phyloP scores from a whole-genome alignment of 192 early-diverging fungal genomes.

The Dissophora globulifera region DNA sequence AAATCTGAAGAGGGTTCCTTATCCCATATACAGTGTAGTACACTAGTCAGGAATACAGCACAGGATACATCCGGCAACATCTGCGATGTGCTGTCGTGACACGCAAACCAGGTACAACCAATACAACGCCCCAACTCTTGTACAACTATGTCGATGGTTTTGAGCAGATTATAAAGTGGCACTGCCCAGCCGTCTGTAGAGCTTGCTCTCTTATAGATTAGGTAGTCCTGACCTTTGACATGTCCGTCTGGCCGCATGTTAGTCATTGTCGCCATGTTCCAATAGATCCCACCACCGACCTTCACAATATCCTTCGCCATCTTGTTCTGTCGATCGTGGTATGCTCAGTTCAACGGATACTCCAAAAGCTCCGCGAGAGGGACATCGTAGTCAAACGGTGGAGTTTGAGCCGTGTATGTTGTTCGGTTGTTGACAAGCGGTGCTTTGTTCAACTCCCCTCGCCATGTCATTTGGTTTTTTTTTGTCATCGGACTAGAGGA shows the following conservation, averaged over 20 bases:
- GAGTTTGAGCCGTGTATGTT: constrained; percentile 16
- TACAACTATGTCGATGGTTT: constrained; percentile 32
- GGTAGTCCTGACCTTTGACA: constrained; percentile 65
- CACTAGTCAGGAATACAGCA: too few relatives aligned
- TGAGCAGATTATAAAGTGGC: constrained; percentile 49
- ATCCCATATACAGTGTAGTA: too few relatives aligned
- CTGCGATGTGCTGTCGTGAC: too few relatives aligned
- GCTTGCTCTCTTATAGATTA: constrained; percentile 65
- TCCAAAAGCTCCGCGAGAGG: constrained; percentile 47
- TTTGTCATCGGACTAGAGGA: too few relatives aligned
- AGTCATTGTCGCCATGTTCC: constrained; percentile 60
- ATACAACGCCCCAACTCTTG: constrained; percentile 8
- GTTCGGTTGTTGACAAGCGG: neutral
- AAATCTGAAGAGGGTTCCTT: too few relatives aligned
- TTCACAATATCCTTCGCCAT: constrained; percentile 63
- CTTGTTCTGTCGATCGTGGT: constrained; percentile 58
- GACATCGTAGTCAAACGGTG: constrained; percentile 45
- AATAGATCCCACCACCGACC: constrained; percentile 61
- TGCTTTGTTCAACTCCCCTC: too few relatives aligned
- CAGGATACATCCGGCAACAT: too few relatives aligned
- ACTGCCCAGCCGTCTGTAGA: constrained; percentile 62
- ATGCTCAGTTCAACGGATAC: constrained; percentile 32
- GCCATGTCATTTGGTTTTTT: too few relatives aligned
- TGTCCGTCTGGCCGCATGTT: constrained; percentile 64
- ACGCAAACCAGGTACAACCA: too few relatives aligned